Evolutionary conservation across 306 rosid genomes (phyloP).

Genomic region (Cercis canadensis): DNA sequence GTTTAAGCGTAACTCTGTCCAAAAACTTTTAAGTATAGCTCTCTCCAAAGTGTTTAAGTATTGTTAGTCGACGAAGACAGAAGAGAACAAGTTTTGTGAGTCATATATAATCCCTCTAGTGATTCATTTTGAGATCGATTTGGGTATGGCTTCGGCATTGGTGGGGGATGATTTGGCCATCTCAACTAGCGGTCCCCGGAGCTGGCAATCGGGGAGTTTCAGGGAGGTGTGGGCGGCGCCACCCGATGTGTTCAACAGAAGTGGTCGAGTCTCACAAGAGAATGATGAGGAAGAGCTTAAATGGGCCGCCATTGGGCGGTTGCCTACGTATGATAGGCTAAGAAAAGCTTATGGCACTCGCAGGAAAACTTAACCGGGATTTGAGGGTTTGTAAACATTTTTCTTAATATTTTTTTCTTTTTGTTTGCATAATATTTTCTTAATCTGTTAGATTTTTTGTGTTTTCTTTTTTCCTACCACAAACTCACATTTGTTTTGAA

Average conservation of each 20-base stretch:
- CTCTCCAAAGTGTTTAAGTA: too few relatives aligned
- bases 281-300: slow-evolving; percentile 76
- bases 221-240: slow-evolving; percentile 57
- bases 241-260: slow-evolving; percentile 66
- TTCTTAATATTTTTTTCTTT: not conserved
- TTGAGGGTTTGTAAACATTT: slow-evolving; percentile 57
- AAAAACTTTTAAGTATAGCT: too few relatives aligned
- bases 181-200: slow-evolving; percentile 55
- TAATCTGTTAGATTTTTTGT: not conserved
- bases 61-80: too few relatives aligned
- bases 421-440: not conserved
- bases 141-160: slow-evolving; percentile 55
- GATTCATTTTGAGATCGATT: not conserved
- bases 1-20: too few relatives aligned
- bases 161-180: slow-evolving; percentile 50
- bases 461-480: not conserved
- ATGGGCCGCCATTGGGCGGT: slow-evolving; percentile 84
- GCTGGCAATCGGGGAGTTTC: slow-evolving; percentile 49
- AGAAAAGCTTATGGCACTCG: slow-evolving; percentile 68
- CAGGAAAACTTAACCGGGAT: slow-evolving; percentile 70
- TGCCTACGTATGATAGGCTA: slow-evolving; percentile 81
- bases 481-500: slow-evolving; percentile 16
- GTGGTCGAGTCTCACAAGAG: slow-evolving; percentile 46
- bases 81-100: too few relatives aligned
- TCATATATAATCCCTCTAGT: too few relatives aligned